phyloP scores from a whole-genome alignment of 2,329 filamentous ascomycete species.

The Clarireedia monteithiana region DNA sequence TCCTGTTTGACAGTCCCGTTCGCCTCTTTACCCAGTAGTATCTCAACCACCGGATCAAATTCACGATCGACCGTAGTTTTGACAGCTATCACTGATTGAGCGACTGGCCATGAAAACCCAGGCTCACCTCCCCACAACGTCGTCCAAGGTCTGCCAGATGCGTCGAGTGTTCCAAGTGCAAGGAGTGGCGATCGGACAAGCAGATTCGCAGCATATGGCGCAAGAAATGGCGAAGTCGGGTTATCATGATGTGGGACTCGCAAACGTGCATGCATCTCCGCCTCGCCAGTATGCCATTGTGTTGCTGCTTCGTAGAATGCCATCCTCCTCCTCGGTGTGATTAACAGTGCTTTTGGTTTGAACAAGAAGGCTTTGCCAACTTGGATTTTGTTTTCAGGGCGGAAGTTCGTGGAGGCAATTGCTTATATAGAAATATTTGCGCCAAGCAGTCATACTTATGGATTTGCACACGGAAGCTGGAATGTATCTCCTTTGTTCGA shows the following conservation, averaged over 20 bases:
- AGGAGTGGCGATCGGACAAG: conserved; percentile 57
- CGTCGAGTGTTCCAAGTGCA: conserved; percentile 64
- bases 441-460: not conserved
- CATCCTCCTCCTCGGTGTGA: not conserved
- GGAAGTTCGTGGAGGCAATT: not conserved
- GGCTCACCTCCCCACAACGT: conserved; percentile 67
- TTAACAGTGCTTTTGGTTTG: not conserved
- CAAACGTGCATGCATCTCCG: conserved; percentile 54
- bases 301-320: conserved; percentile 4
- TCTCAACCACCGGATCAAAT: conserved; percentile 62
- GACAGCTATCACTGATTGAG: conserved; percentile 54
- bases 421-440: not conserved
- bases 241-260: conserved; percentile 51
- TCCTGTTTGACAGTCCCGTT: conserved; percentile 32
- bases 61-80: conserved; percentile 49
- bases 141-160: conserved; percentile 60
- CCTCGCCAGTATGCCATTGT: conserved; percentile 51
- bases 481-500: not conserved
- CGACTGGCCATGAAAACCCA: conserved; percentile 58
- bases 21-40: conserved; percentile 45
- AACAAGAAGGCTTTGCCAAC: not conserved
- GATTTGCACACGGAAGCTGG: not conserved
- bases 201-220: conserved; percentile 50
- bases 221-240: conserved; percentile 58
- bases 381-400: not conserved